phyloP scores from a whole-genome alignment of 805 yeast genomes.

The Myxozyma monticola region DNA sequence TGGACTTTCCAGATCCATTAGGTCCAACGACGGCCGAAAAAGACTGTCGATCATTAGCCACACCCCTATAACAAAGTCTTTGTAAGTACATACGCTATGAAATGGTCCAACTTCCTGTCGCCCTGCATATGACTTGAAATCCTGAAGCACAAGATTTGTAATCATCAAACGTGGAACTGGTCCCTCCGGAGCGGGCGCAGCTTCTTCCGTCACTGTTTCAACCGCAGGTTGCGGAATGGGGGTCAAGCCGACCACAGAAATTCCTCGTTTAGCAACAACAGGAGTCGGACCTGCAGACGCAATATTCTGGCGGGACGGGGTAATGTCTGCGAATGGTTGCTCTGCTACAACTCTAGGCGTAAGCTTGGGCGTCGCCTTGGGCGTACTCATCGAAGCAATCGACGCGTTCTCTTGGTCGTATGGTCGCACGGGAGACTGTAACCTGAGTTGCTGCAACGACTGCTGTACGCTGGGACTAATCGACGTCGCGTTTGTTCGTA shows the following conservation, averaged over 20 bases:
- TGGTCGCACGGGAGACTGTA: too few relatives aligned
- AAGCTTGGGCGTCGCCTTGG: background rate
- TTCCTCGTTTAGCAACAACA: background rate
- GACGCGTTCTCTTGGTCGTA: too few relatives aligned
- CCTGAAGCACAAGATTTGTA: slow-evolving; percentile 66
- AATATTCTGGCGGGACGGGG: slow-evolving; percentile 5
- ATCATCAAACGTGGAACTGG: slow-evolving; percentile 63
- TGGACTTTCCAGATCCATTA: slow-evolving; percentile 96
- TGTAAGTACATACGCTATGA: slow-evolving; percentile 46
- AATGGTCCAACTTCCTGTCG: slow-evolving; percentile 92
- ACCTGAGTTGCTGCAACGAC: too few relatives aligned
- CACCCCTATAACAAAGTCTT: background rate
- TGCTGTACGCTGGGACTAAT: too few relatives aligned
- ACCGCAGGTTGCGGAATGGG: background rate
- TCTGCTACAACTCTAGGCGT: too few relatives aligned
- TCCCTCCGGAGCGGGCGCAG: slow-evolving; percentile 1
- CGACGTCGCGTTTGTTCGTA: too few relatives aligned
- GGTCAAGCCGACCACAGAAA: slow-evolving; percentile 1
- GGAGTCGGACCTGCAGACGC: too few relatives aligned
- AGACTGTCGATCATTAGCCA: slow-evolving; percentile 46
- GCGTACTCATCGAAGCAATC: background rate
- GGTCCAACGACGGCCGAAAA: slow-evolving; percentile 99
- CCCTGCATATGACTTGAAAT: slow-evolving; percentile 96
- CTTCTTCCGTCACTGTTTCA: background rate
- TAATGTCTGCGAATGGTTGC: background rate